Percentiles rank a stretch among this genome's conserved stretches.
Evolutionary conservation across 2,329 filamentous ascomycete genomes (phyloP).

Genomic region (Calonectria honghensis): DNA sequence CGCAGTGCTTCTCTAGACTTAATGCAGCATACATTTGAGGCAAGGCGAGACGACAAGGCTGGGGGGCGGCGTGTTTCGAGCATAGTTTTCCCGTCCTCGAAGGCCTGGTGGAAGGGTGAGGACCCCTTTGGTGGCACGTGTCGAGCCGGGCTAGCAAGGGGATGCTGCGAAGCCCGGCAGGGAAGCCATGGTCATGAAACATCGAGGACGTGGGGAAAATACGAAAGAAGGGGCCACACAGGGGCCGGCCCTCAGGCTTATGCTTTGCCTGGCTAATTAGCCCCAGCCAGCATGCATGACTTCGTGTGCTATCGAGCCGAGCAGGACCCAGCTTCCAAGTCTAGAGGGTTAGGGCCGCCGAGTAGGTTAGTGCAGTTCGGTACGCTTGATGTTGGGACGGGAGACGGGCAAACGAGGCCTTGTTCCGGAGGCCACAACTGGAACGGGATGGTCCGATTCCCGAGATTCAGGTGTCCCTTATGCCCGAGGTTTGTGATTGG

Average conservation of each 20-base stretch:
- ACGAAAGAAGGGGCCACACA: constrained; percentile 49
- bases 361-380: constrained; percentile 10
- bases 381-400: constrained; percentile 20
- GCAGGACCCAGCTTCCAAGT: constrained; percentile 22
- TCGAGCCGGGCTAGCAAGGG: constrained; percentile 37
- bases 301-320: constrained; percentile 27
- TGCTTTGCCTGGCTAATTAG: constrained; percentile 33
- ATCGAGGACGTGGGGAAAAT: constrained; percentile 56
- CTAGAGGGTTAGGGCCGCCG: constrained; percentile 3
- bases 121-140: constrained; percentile 50
- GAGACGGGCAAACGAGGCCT: constrained; percentile 37
- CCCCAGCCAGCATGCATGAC: constrained; percentile 20
- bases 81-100: constrained; percentile 21
- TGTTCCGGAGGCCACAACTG: constrained; percentile 46
- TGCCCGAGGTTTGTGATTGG: constrained; percentile 31
- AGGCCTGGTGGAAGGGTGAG: constrained; percentile 38
- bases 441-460: constrained; percentile 52
- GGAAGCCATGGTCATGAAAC: constrained; percentile 52
- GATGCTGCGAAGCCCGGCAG: constrained; percentile 34
- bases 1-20: constrained; percentile 5
- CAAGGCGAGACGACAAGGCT: constrained; percentile 25
- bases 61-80: constrained; percentile 22
- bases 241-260: constrained; percentile 26
- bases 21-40: constrained; percentile 11
- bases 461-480: constrained; percentile 49